phyloP scores from a whole-genome alignment of 2,329 filamentous ascomycete genomes.

The Pseudophaeomoniella oleicola region DNA sequence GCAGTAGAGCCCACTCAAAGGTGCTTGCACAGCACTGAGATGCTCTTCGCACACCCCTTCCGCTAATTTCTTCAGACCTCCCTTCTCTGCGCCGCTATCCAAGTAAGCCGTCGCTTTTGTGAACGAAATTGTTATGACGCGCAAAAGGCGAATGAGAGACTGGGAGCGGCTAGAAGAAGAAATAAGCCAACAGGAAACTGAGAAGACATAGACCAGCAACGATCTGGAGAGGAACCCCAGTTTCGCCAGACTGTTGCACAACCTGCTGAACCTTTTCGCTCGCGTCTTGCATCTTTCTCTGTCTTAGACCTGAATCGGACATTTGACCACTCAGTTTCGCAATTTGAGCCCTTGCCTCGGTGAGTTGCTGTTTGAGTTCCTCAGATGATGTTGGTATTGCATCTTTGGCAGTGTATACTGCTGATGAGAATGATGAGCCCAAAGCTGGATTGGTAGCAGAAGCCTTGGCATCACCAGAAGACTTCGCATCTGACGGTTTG shows the following conservation, averaged over 20 bases:
- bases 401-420: constrained; percentile 34
- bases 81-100: neutral
- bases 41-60: too few relatives aligned
- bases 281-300: constrained; percentile 53
- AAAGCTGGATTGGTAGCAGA: constrained; percentile 11
- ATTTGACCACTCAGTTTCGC: constrained; percentile 49
- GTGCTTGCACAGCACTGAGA: too few relatives aligned
- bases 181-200: constrained; percentile 86
- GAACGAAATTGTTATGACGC: too few relatives aligned
- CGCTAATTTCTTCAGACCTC: too few relatives aligned
- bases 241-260: constrained; percentile 39
- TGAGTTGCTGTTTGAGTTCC: constrained; percentile 58
- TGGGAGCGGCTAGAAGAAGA: constrained; percentile 64
- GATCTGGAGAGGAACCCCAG: constrained; percentile 72
- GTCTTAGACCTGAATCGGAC: constrained; percentile 56
- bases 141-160: too few relatives aligned
- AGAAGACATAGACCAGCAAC: constrained; percentile 72
- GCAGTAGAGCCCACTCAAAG: too few relatives aligned
- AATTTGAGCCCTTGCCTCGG: constrained; percentile 61
- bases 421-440: constrained; percentile 23
- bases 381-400: constrained; percentile 35
- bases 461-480: constrained; percentile 12
- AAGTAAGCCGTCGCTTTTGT: too few relatives aligned
- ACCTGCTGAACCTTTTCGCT: constrained; percentile 39
- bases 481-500: constrained; percentile 14